These are phyloP conservation scores for Xerocomus spinulosus DNA, from an alignment of 768 basidiomycete genomes.

Conservation along the genomic window DNA sequence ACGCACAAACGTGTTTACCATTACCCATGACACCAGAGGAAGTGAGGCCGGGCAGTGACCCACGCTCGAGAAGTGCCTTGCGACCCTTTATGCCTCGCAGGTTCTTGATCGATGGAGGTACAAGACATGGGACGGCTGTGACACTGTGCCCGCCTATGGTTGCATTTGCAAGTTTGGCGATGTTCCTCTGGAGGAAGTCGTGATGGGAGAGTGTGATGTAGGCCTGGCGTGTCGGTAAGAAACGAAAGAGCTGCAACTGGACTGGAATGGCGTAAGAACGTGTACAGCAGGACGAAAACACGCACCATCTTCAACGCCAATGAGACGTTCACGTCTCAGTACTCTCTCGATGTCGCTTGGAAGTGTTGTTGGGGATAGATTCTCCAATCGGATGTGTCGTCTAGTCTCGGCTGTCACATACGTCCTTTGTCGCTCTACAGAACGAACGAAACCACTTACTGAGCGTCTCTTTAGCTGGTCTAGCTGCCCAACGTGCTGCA, in stretches of 20 bases:
- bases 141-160: slow-evolving; percentile 44
- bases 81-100: slow-evolving; percentile 40
- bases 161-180: slow-evolving; percentile 41
- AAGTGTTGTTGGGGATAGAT: slow-evolving; percentile 49
- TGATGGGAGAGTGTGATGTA: slow-evolving; percentile 50
- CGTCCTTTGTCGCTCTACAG: slow-evolving; percentile 4
- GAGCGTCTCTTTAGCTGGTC: slow-evolving; percentile 5
- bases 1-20: slow-evolving; percentile 54
- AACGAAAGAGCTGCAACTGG: slow-evolving; percentile 54
- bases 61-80: slow-evolving; percentile 34
- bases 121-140: slow-evolving; percentile 29
- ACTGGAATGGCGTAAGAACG: slow-evolving; percentile 36
- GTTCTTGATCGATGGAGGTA: slow-evolving; percentile 22
- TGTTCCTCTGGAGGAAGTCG: slow-evolving; percentile 38
- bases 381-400: slow-evolving; percentile 44
- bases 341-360: slow-evolving; percentile 52
- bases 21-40: slow-evolving; percentile 49
- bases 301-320: slow-evolving; percentile 42
- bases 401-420: slow-evolving; percentile 18
- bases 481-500: slow-evolving; percentile 19
- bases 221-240: slow-evolving; percentile 56
- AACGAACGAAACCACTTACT: background rate
- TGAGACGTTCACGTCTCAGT: slow-evolving; percentile 37
- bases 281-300: background rate
- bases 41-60: slow-evolving; percentile 37